Evolutionary conservation across 163 green algal species (phyloP), one percentile per base, ranked within the genome.

Genomic region (Trebouxiophyceae sp.): DNA sequence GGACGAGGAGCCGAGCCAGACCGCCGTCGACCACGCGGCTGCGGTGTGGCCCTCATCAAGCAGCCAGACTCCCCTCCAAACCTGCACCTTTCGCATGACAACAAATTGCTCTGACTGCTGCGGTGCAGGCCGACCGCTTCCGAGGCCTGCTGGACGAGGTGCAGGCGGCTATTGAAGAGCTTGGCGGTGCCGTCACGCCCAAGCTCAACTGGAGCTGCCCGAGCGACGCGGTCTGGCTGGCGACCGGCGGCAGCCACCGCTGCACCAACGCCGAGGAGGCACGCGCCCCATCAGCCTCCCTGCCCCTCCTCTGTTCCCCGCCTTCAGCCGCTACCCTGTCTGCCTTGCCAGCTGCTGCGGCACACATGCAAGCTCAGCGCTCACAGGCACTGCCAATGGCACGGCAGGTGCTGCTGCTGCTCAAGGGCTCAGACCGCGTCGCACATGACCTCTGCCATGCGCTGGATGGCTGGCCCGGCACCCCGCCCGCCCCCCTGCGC

Each of bases 151-250:
- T 69, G 2, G 39, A 33, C 0, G 33, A 59, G 0, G 73, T 93
- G 0, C 57, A 81, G 1, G 56, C 33, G 1, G 84, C 79, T 4
- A 89, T 96, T 5, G 7, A 68, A 6, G 34, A 75, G 33, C 79
- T 97, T 54, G 91, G 89, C 2, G 91, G 90, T 0, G 32, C 31
- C 19, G 90, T 95, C 24, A 66, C 90, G 28, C 93, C 93, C 29
- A 96, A 95, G 69, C 75, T 97, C 12, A 96, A 91, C 33, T 98
- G 93, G 93, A 95, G 85, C 72, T 84, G 73, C 39, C 93, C 93
- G 3, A 89, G 80, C 64, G 92, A 98, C 60, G 91, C 91, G 7
- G 59, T 75, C 23, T 98, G 92, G 93, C 54, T 98, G 26, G 89
- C 72, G 22, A 50, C 70, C 0, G 70, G 27, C 50, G 77, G 77